A percentile compares a stretch with the other conserved stretches of the same genome.
Conservation (phyloP, 306 rosid species). For the Pachyrhizus erosus region DNA sequence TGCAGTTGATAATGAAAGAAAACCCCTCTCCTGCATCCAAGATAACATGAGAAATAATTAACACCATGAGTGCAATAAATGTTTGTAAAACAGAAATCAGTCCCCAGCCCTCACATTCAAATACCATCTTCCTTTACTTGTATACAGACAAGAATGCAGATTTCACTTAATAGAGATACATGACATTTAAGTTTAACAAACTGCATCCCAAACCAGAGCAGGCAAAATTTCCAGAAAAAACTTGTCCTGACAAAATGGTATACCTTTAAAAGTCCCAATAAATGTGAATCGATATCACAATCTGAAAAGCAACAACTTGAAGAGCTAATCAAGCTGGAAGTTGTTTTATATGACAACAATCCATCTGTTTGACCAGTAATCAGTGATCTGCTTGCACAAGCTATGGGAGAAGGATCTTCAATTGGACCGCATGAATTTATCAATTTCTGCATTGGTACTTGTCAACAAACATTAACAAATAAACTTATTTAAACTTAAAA, state of each 20-base stretch:
- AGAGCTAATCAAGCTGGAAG: constrained; percentile 71
- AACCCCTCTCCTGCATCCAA: constrained; percentile 87
- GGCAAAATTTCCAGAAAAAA: constrained; percentile 1
- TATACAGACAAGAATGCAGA: constrained; percentile 6
- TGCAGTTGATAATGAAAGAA: constrained; percentile 94
- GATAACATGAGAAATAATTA: constrained; percentile 18
- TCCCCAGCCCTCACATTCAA: constrained; percentile 27
- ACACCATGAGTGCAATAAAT: neutral
- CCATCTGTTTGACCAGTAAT: constrained; percentile 82
- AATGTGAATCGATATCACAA: constrained; percentile 78
- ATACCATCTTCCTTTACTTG: constrained; percentile 23
- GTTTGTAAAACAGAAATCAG: constrained; percentile 23
- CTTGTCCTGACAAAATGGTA: constrained; percentile 1
- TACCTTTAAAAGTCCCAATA: constrained; percentile 88
- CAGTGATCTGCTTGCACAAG: constrained; percentile 67
- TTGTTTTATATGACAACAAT: constrained; percentile 77
- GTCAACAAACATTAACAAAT: constrained; percentile 54
- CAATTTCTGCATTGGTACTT: constrained; percentile 83
- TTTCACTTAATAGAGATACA: constrained; percentile 19
- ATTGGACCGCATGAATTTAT: constrained; percentile 84
- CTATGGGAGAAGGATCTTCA: constrained; percentile 96
- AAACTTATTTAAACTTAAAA: constrained; percentile 23
- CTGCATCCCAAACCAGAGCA: constrained; percentile 28
- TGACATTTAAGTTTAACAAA: constrained; percentile 14
- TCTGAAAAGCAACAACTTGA: constrained; percentile 85